Evolutionary conservation across 2,329 filamentous ascomycete genomes (phyloP).

Genomic region (Myriosclerotinia curreyana): DNA sequence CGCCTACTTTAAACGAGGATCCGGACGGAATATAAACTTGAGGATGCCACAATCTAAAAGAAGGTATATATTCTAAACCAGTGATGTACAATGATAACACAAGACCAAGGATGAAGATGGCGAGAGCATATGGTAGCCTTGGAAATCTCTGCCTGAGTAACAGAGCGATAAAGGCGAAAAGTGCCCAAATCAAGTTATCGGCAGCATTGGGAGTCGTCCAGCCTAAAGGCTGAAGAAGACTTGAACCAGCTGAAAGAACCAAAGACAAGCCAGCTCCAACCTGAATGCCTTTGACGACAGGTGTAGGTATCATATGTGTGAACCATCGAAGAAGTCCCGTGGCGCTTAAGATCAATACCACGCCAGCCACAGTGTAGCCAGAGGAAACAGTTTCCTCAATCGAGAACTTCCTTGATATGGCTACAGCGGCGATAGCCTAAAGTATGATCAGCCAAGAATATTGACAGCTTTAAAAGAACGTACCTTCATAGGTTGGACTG

Average conservation of each 20-base stretch:
- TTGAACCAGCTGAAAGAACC: conserved; percentile 70
- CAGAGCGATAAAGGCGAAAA: conserved; percentile 70
- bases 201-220: conserved; percentile 65
- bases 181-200: conserved; percentile 76
- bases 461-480: not conserved
- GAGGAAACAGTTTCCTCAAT: conserved; percentile 74
- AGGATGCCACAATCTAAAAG: conserved; percentile 60
- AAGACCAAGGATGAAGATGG: conserved; percentile 67
- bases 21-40: conserved; percentile 46
- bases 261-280: conserved; percentile 85
- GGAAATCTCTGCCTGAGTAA: conserved; percentile 63
- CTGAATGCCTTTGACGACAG: conserved; percentile 92
- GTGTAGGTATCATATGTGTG: conserved; percentile 65
- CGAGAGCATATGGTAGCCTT: conserved; percentile 73
- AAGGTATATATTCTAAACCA: conserved; percentile 45
- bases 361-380: conserved; percentile 71
- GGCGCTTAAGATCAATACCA: conserved; percentile 72
- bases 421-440: conserved; percentile 81
- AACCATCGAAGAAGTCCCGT: conserved; percentile 77
- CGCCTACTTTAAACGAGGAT: conserved; percentile 49
- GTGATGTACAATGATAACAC: conserved; percentile 56
- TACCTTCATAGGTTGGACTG: conserved; percentile 83
- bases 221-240: conserved; percentile 62
- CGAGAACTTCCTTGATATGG: conserved; percentile 67
- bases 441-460: conserved; percentile 42